Evolutionary conservation across 2,329 filamentous ascomycete genomes (phyloP).

Genomic region (Pseudogymnoascus sp.): DNA sequence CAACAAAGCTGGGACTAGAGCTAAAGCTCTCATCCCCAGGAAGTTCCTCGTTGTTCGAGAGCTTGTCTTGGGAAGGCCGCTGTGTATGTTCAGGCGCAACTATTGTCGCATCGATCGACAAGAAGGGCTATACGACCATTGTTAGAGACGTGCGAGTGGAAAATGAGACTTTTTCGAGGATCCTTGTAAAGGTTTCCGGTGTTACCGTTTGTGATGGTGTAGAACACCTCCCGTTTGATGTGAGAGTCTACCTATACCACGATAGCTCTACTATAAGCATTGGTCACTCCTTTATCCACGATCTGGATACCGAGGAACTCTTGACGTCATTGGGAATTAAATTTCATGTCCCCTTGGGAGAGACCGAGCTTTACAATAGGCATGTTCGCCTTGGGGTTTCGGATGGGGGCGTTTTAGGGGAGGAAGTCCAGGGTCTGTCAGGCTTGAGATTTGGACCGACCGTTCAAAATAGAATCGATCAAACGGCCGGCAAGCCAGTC

Average conservation of each 20-base stretch:
- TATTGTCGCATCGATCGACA: neutral
- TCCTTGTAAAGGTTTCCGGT: neutral
- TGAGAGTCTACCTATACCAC: constrained; percentile 1
- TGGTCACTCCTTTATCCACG: constrained; percentile 18
- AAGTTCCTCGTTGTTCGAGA: neutral
- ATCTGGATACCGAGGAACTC: neutral
- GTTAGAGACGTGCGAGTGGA: neutral
- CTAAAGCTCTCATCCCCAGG: neutral
- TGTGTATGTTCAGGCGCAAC: neutral
- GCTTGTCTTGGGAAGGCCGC: neutral
- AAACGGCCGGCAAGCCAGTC: constrained; percentile 7
- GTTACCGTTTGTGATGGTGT: neutral
- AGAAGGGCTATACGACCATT: neutral
- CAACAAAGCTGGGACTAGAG: neutral
- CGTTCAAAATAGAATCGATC: constrained; percentile 15
- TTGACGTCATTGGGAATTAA: neutral
- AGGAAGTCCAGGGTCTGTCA: constrained; percentile 28
- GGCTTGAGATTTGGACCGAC: constrained; percentile 10
- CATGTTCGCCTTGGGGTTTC: constrained; percentile 15
- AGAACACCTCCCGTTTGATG: neutral
- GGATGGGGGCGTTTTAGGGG: constrained; percentile 27
- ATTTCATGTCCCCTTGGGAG: neutral
- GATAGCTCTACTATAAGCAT: constrained; percentile 19
- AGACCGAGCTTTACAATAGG: neutral
- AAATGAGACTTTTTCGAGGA: neutral